phyloP scores from a whole-genome alignment of 1,284 basidiomycete species.

The Golubevia pallescens region DNA sequence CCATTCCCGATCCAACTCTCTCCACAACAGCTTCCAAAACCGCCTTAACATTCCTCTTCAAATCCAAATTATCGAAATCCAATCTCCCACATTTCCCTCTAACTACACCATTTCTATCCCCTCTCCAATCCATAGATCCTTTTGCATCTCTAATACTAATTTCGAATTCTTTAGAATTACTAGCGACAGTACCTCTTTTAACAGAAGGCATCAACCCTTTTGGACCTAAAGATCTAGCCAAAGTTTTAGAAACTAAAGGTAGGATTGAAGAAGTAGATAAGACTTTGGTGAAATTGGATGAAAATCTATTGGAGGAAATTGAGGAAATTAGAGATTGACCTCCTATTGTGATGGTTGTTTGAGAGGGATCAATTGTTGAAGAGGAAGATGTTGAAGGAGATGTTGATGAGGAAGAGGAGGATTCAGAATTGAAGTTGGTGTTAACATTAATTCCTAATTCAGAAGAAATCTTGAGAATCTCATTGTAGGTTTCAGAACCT shows the following conservation, averaged over 20 bases:
- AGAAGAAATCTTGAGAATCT: conserved; percentile 20
- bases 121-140: conserved; percentile 88
- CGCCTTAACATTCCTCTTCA: conserved; percentile 79
- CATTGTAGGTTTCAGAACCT: conserved; percentile 37
- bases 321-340: no score
- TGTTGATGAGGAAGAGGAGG: no score
- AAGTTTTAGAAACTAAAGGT: conserved; percentile 71
- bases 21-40: conserved; percentile 75
- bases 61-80: conserved; percentile 74
- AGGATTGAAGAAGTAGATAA: conserved; percentile 83
- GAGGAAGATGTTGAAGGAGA: conserved; percentile 23
- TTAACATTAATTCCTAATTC: conserved; percentile 2
- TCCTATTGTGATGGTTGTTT: no score
- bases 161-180: conserved; percentile 71
- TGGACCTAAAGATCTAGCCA: conserved; percentile 89
- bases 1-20: conserved; percentile 16
- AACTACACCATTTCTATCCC: conserved; percentile 84
- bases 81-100: conserved; percentile 72
- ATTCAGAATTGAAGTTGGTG: background rate
- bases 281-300: no score
- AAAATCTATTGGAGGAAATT: no score
- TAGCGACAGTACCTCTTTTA: conserved; percentile 90
- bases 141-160: conserved; percentile 77
- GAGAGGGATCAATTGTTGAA: conserved; percentile 27
- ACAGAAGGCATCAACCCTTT: conserved; percentile 94